Conservation (phyloP, 2,329 filamentous ascomycete species). For the Colletotrichum viniferum region DNA sequence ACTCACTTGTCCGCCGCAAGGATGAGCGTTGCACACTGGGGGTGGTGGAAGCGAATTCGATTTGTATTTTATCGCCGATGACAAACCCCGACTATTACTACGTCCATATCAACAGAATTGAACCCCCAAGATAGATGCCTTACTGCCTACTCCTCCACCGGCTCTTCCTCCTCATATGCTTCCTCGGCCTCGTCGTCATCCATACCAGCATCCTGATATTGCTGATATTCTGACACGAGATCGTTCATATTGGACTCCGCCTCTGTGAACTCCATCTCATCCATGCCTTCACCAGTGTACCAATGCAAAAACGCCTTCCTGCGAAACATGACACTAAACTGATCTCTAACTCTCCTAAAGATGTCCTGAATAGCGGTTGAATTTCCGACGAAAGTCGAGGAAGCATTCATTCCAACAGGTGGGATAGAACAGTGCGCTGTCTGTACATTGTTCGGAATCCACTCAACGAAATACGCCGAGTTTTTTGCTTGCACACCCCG, state of each 20-base stretch:
- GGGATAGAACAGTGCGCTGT: constrained; percentile 98
- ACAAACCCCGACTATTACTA: too few relatives aligned
- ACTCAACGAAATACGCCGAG: constrained; percentile 98
- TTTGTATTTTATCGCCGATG: too few relatives aligned
- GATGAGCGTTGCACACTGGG: too few relatives aligned
- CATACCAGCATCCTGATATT: constrained; percentile 99
- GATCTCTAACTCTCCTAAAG: constrained; percentile 99
- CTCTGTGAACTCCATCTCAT: constrained; percentile 99
- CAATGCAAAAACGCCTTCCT: constrained; percentile 99
- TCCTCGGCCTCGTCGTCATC: constrained; percentile 85
- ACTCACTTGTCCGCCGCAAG: too few relatives aligned
- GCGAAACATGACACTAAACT: constrained; percentile 99
- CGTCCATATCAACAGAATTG: too few relatives aligned
- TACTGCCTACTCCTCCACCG: constrained; percentile 53
- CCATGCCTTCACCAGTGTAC: constrained; percentile 99
- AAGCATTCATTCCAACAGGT: constrained; percentile 97
- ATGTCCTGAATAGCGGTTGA: constrained; percentile 99
- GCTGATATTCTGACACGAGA: constrained; percentile 98
- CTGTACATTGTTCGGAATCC: constrained; percentile 99
- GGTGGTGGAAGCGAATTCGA: too few relatives aligned
- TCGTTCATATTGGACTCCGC: constrained; percentile 99
- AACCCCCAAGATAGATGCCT: too few relatives aligned
- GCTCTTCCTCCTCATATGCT: constrained; percentile 87
- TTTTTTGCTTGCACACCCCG: constrained; percentile 99
- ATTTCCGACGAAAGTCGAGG: constrained; percentile 98